phyloP scores from a whole-genome alignment of 2,329 filamentous ascomycete species.

The Epichloe aotearoae region DNA sequence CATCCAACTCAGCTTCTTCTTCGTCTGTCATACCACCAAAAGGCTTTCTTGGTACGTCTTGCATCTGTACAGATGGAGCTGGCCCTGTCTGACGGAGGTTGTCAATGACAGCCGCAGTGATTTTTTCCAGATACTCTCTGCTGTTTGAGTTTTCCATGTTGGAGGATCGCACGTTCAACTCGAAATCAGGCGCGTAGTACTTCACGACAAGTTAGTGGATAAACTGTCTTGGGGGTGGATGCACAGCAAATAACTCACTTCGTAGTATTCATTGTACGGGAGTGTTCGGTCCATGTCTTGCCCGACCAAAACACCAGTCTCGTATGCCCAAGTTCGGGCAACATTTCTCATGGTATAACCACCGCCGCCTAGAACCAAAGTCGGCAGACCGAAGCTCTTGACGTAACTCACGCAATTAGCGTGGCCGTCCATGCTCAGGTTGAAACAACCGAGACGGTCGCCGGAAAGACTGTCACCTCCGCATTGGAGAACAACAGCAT shows the following conservation, averaged over 20 bases:
- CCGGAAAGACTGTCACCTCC: slow-evolving; percentile 91
- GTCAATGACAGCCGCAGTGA: slow-evolving; percentile 70
- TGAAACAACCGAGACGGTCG: slow-evolving; percentile 91
- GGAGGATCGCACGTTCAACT: slow-evolving; percentile 76
- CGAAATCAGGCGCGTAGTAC: slow-evolving; percentile 86
- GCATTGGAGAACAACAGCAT: slow-evolving; percentile 90
- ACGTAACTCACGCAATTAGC: slow-evolving; percentile 89
- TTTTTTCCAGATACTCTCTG: slow-evolving; percentile 65
- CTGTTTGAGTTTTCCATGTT: slow-evolving; percentile 90
- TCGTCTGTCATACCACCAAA: slow-evolving; percentile 52
- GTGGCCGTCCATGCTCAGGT: slow-evolving; percentile 91
- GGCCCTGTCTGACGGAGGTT: slow-evolving; percentile 78
- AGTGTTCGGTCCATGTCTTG: slow-evolving; percentile 70
- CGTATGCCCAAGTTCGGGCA: slow-evolving; percentile 91
- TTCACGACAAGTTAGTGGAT: slow-evolving; percentile 25
- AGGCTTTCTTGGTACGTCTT: slow-evolving; percentile 54
- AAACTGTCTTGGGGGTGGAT: too few relatives aligned
- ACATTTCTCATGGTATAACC: slow-evolving; percentile 98
- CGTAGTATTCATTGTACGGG: slow-evolving; percentile 94
- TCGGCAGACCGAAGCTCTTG: slow-evolving; percentile 71
- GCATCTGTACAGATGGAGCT: slow-evolving; percentile 84
- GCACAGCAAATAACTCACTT: slow-evolving; percentile 29
- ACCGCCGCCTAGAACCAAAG: slow-evolving; percentile 87
- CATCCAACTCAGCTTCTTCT: slow-evolving; percentile 51
- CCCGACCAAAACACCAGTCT: slow-evolving; percentile 81